Base-by-base conservation (phyloP, 768 basidiomycete species). In the Russula emetica region DNA sequence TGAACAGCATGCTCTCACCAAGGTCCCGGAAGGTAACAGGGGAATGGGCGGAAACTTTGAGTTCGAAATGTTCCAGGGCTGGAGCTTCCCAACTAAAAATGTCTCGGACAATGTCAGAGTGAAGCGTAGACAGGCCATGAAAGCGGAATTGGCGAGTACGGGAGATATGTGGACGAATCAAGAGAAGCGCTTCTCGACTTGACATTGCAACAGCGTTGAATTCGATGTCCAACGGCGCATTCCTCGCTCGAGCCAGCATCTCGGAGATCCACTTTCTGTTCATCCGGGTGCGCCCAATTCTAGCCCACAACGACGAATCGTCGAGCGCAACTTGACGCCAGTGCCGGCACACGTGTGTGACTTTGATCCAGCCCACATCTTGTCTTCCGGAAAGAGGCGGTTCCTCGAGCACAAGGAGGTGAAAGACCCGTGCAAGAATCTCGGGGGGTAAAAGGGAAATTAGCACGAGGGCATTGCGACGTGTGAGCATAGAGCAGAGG, bases 311-410 rank as follows among this genome's bases (percentile, higher is more conserved):
- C 3, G 40, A 38, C 11, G 66, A 34, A 14, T 64, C 44, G 11
- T 49, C 49, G 16, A 67, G 38, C 14, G 66, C 55, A 10, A 63
- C 49, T 9, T 59, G 52, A 36, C 63, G 63, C 66, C 66, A 67
- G 42, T 56, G 49, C 18, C 36, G 63, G 42, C 66, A 67, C 13
- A 67, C 66, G 36, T 67, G 66, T 13, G 66, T 67, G 18, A 32
- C 55, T 4, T 0, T 10, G 26, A 42, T 30, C 55, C 55, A 56
- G 26, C 55, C 55, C 18, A 56, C 10, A 16, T 2, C 5, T 3
- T 20, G 8, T 16, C 2, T 8, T 7, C 2, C 8, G 7, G 54
- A 16, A 24, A 14, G 24, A 7, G 54, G 32, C 6, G 36, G 24
- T 0, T 42, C 38, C 13, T 24, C 44, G 10, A 26, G 22, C 10